Evolutionary conservation across 768 basidiomycete genomes (phyloP).

Genomic region (Collybia nuda): DNA sequence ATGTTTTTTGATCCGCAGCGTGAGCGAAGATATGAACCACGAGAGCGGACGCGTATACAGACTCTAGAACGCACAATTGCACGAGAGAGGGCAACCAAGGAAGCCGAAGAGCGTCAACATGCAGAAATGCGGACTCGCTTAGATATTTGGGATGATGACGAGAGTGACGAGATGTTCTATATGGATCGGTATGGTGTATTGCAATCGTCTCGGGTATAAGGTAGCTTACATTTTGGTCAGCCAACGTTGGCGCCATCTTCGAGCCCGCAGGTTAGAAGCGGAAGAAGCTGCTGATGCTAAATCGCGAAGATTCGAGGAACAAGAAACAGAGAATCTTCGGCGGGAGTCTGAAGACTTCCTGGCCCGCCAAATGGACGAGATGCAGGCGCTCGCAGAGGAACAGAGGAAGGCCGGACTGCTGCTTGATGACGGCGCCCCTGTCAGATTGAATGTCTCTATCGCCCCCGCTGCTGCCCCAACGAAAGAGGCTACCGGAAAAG

Average conservation of each 20-base stretch:
- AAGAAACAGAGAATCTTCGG: conserved; percentile 83
- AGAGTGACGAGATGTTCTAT: conserved; percentile 91
- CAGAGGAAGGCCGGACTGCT: conserved; percentile 89
- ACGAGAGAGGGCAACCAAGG: conserved; percentile 67
- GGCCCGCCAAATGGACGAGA: conserved; percentile 92
- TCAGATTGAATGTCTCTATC: conserved; percentile 80
- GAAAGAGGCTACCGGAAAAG: conserved; percentile 44
- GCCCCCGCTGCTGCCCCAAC: conserved; percentile 49
- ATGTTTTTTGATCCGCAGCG: conserved; percentile 50
- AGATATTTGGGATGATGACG: conserved; percentile 91
- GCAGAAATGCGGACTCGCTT: conserved; percentile 78
- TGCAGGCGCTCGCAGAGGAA: conserved; percentile 88
- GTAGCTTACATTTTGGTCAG: conserved; percentile 31
- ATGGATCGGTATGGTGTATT: conserved; percentile 71
- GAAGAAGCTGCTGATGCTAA: conserved; percentile 86
- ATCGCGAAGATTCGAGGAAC: conserved; percentile 79
- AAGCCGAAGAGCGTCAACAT: conserved; percentile 78
- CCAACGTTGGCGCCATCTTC: conserved; percentile 81
- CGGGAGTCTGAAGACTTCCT: conserved; percentile 93
- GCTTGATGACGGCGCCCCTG: conserved; percentile 88
- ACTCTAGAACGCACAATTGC: conserved; percentile 74
- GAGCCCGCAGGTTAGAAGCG: conserved; percentile 65
- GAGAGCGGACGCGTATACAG: conserved; percentile 81
- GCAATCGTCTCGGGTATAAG: background rate
- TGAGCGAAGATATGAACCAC: conserved; percentile 89